Base-by-base conservation (phyloP, 257 asterid species). In the Leptodermis oblonga region DNA sequence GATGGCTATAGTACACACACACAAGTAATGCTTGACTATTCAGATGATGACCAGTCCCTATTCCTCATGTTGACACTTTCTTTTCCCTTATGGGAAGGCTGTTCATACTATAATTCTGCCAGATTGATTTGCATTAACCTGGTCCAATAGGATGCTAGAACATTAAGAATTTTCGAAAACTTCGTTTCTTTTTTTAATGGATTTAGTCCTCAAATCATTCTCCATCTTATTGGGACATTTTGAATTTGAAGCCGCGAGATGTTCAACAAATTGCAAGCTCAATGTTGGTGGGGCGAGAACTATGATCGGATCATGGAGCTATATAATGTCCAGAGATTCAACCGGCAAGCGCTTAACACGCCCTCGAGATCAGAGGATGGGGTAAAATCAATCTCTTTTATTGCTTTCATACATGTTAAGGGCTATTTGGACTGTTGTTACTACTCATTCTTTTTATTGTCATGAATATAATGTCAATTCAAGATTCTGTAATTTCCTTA, bases 231-330 rank as follows among this genome's bases (percentile, higher is more conserved):
- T 63, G 30, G 25, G 17, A 55, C 20, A 23, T 45, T 68, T 65
- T 60, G 7, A 68, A 62, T 71, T 4, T 74, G 81, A 62, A 90
- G 97, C 83, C 95, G 97, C 42, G 97, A 90, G 65, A 86, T 86
- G 90, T 90, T 88, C 73, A 76, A 85, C 82, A 90, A 86, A 70
- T 88, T 94, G 92, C 85, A 90, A 86, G 97, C 96, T 49, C 97
- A 90, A 68, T 80, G 92, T 70, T 88, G 96, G 97, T 88, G 96
- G 96, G 96, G 87, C 0, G 97, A 90, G 72, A 90, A 90, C 43
- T 90, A 82, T 49, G 97, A 90, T 65, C 76, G 92, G 62, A 88
- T 90, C 69, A 88, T 88, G 95, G 97, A 90, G 87, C 89, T 90
- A 1, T 88, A 90, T 74, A 90, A 90, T 64, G 96, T 90, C 53